Evolutionary conservation across 176 grass and related monocot species (phyloP).

Genomic region (Secale cereale): DNA sequence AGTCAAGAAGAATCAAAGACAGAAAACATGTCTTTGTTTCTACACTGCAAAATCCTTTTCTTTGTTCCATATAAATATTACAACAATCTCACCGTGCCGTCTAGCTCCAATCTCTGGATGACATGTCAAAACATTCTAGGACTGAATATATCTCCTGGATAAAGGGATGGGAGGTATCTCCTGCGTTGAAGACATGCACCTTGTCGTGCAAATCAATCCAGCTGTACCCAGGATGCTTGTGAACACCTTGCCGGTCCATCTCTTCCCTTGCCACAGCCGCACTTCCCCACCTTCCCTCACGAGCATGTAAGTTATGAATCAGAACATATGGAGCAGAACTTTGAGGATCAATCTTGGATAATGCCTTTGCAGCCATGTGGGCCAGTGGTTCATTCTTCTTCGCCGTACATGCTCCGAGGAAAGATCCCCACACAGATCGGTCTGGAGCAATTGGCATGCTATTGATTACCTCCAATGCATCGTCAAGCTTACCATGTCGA

Average conservation of each 20-base stretch:
- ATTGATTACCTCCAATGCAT: conserved; percentile 50
- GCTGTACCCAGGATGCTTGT: conserved; percentile 69
- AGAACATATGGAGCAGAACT: conserved; percentile 86
- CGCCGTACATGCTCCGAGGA: conserved; percentile 70
- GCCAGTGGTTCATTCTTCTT: conserved; percentile 61
- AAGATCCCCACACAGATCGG: conserved; percentile 66
- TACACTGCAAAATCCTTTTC: conserved; percentile 8
- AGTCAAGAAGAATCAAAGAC: conserved; percentile 17
- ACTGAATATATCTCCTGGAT: conserved; percentile 58
- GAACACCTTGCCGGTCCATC: conserved; percentile 61
- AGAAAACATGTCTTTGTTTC: neutral
- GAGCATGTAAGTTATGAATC: conserved; percentile 74
- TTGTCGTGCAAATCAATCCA: conserved; percentile 69
- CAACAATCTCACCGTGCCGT: conserved; percentile 13
- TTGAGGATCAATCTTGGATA: conserved; percentile 58
- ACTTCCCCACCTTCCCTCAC: conserved; percentile 63
- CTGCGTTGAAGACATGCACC: conserved; percentile 68
- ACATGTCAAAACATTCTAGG: conserved; percentile 46
- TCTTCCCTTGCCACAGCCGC: conserved; percentile 54
- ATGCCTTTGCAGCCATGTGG: conserved; percentile 45
- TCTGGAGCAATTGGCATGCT: conserved; percentile 58
- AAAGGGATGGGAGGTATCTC: conserved; percentile 63
- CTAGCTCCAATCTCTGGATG: conserved; percentile 50
- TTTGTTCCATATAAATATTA: neutral
- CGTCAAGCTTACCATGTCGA: conserved; percentile 54